Percentiles rank a stretch among this genome's conserved stretches.
Conservation (phyloP, 169 alveolate genomes). For the Cryptosporidium baileyi region DNA sequence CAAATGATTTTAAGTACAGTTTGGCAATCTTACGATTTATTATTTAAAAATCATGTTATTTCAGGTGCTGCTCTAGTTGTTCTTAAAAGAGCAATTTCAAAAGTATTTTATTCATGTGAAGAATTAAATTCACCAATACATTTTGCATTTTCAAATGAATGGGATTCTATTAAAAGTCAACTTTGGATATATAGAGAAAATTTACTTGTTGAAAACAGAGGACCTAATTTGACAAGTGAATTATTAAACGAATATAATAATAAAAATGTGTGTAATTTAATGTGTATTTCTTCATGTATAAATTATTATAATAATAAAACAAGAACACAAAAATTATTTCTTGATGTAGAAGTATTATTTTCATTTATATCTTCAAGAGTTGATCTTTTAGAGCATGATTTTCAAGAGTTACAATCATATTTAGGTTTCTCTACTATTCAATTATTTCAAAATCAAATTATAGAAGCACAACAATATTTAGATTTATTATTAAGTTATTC, state of each 20-base stretch:
- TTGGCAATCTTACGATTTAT: constrained; percentile 65
- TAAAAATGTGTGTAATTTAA: neutral
- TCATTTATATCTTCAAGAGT: constrained; percentile 50
- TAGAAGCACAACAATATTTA: constrained; percentile 62
- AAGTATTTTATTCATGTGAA: constrained; percentile 40
- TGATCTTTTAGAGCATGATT: constrained; percentile 41
- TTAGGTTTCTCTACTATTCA: constrained; percentile 39
- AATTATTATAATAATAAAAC: constrained; percentile 13
- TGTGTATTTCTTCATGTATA: neutral
- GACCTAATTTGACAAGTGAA: neutral
- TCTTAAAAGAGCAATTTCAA: constrained; percentile 52
- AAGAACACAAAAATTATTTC: constrained; percentile 16
- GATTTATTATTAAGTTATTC: constrained; percentile 38
- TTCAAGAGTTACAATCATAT: constrained; percentile 60
- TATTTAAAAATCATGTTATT: constrained; percentile 48
- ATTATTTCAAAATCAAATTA: constrained; percentile 55
- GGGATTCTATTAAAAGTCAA: constrained; percentile 53
- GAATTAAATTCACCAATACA: constrained; percentile 61
- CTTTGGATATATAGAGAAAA: constrained; percentile 33
- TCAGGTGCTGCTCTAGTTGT: constrained; percentile 69
- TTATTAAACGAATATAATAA: neutral
- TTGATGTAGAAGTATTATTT: constrained; percentile 54
- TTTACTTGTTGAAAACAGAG: neutral
- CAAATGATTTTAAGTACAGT: constrained; percentile 64
- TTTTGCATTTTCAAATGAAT: constrained; percentile 39